Evolutionary conservation across 2,329 filamentous ascomycete genomes (phyloP), one percentile per base, ranked within the genome.

Genomic region (Pseudogymnoascus pannorum): DNA sequence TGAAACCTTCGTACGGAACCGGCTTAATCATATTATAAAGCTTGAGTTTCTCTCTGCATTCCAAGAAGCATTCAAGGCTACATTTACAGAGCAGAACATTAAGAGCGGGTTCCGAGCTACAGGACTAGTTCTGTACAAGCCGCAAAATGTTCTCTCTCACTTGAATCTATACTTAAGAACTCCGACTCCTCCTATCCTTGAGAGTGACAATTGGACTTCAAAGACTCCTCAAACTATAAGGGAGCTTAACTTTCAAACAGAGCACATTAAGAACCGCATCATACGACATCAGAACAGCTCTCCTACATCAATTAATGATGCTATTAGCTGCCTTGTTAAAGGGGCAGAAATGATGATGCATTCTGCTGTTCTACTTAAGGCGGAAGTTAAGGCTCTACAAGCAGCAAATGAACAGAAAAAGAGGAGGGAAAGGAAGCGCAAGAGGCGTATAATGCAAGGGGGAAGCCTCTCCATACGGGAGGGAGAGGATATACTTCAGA

Each of bases 41-140:
- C 59, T 59, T 33, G 63, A 67, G 31, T 69, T 69, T 58, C 54
- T 67, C 57, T 63, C 60, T 59, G 62, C 64, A 61, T 72, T 68
- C 58, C 63, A 63, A 38, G 62, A 64, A 58, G 68, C 67, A 38
- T 68, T 60, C 65, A 29, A 62, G 14, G 33, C 54, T 38, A 54
- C 66, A 40, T 61, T 73, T 59, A 72, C 66, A 44, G 11, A 61
- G 57, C 61, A 61, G 18, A 72, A 72, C 60, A 70, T 72, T 72
- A 54, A 58, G 44, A 60, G 60, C 65, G 63, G 64, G 48, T 72
- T 72, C 63, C 20, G 58, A 68, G 68, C 65, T 61, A 67, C 70
- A 66, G 63, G 70, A 20, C 63, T 74, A 59, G 63, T 71, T 44
- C 69, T 68, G 59, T 64, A 66, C 57, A 57, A 72, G 64, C 68